These are phyloP conservation scores for Luffa aegyptiaca DNA, from an alignment of 306 rosid genomes.

Conservation along the genomic window DNA sequence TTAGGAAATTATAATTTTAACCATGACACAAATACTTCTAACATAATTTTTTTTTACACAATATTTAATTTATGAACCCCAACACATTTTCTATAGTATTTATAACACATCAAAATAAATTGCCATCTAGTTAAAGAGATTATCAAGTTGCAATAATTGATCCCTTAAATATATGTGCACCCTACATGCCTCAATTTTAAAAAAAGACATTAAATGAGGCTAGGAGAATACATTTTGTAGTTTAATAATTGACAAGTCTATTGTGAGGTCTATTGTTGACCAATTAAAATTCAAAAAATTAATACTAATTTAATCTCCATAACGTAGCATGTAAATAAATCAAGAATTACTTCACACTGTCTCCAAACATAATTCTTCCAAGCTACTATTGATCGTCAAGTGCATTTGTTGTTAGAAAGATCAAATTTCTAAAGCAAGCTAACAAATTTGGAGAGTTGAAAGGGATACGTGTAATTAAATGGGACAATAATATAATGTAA, in stretches of 20 bases:
- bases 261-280: background rate
- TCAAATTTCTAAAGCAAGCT: background rate
- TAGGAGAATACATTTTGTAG: background rate
- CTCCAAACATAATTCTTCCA: background rate
- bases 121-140: background rate
- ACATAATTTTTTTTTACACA: too few relatives aligned
- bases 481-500: background rate
- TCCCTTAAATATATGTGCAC: background rate
- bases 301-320: background rate
- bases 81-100: background rate
- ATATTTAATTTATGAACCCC: background rate
- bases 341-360: background rate
- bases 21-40: too few relatives aligned
- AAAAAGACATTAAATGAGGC: background rate
- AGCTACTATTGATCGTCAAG: background rate
- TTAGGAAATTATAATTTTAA: too few relatives aligned
- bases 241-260: background rate
- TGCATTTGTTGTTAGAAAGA: background rate
- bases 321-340: background rate
- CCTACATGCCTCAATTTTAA: background rate
- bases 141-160: background rate
- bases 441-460: background rate
- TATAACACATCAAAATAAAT: background rate
- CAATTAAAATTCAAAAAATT: background rate
- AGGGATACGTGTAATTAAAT: background rate